Base-by-base conservation (phyloP, 164 flowering plant species). In the Berberis vulgaris region DNA sequence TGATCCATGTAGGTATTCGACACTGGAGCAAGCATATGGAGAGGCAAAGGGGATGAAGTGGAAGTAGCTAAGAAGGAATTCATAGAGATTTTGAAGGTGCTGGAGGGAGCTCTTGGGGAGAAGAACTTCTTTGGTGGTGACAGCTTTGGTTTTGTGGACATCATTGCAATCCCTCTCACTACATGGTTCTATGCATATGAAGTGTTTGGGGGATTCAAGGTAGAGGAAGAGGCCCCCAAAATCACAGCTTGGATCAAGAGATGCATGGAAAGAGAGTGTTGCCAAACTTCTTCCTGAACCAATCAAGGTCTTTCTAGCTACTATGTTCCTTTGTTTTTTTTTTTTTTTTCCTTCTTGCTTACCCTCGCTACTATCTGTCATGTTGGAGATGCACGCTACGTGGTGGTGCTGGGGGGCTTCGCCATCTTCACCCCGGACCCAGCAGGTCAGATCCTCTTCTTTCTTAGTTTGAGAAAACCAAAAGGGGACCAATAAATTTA, bases 71-170 rank as follows among this genome's bases (percentile, higher is more conserved):
- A 64, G 54, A 76, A 74, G 63, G 80, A 82, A 7, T 84, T 79
- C 67, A 69, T 82, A 26, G 81, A 75, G 44, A 67, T 68, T 0
- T 1, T 84, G 80, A 79, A 81, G 71, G 65, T 67, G 43, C 57
- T 84, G n/a, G 88, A 84, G 68, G 84, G 74, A 68, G 81, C 71
- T 45, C 65, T 82, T 6, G 86, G 83, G 5, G 81, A 76, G 39
- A 77, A 82, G 40, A 75, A 72, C 12, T 82, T 46, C 78, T 81
- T 82, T 49, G 76, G 77, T 6, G 86, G 85, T 2, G 83, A 82
- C 0, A 59, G 5, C 43, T 82, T 82, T 65, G 86, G 85, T 1
- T 81, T 71, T 50, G 73, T 74, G 1, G 89, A 84, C 65, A 71
- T 79, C 43, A 45, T 70, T 1, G 60, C 72, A 43, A 72, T 82